Evolutionary conservation across 2,329 filamentous ascomycete species (phyloP).

Genomic region (Colletotrichum kahawae): DNA sequence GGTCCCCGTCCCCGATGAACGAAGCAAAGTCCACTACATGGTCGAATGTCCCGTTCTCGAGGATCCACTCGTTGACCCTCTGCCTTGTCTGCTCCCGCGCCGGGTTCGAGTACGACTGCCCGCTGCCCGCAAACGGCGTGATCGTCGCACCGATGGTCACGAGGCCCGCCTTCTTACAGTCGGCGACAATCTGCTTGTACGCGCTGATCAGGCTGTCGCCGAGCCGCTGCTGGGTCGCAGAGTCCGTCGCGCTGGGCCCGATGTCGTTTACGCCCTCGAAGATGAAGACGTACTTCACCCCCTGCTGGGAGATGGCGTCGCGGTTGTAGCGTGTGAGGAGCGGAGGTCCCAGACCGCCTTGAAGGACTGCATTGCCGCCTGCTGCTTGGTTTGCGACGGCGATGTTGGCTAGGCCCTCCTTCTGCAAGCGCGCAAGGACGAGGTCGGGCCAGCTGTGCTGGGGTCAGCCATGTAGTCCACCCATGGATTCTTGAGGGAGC

Average conservation of each 20-base stretch:
- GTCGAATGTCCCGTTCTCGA: conserved; percentile 59
- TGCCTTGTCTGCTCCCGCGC: conserved; percentile 61
- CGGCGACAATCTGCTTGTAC: conserved; percentile 61
- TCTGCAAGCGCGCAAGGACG: conserved; percentile 55
- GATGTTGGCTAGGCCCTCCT: conserved; percentile 51
- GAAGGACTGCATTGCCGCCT: conserved; percentile 70
- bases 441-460: conserved; percentile 59
- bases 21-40: conserved; percentile 67
- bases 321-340: conserved; percentile 65
- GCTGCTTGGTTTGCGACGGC: conserved; percentile 69
- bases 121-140: conserved; percentile 62
- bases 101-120: conserved; percentile 59
- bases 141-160: conserved; percentile 69
- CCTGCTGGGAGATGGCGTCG: conserved; percentile 64
- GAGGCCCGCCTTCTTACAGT: conserved; percentile 59
- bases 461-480: neutral
- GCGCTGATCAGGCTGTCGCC: conserved; percentile 59
- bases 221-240: conserved; percentile 51
- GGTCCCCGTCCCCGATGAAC: conserved; percentile 55
- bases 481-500: neutral
- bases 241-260: conserved; percentile 52
- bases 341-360: conserved; percentile 66
- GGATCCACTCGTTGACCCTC: conserved; percentile 66
- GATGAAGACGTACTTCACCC: conserved; percentile 65
- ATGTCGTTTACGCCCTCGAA: conserved; percentile 77